These are phyloP conservation scores for Fusarium beomiforme DNA, from an alignment of 2,329 filamentous ascomycete genomes.

Conservation along the genomic window DNA sequence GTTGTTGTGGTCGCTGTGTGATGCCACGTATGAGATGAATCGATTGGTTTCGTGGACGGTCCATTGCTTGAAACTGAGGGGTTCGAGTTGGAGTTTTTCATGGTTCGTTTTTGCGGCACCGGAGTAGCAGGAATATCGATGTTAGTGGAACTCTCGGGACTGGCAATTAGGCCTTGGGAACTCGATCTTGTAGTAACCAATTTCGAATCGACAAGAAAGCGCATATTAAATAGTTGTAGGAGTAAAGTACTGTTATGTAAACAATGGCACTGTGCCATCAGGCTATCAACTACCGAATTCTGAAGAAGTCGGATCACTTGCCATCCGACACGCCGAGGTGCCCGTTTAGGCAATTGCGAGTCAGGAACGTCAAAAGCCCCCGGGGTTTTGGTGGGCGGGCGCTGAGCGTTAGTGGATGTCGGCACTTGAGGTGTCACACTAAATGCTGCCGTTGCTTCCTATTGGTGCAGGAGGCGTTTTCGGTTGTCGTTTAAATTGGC, in stretches of 20 bases:
- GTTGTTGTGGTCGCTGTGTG: constrained; percentile 59
- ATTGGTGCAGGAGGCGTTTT: not conserved
- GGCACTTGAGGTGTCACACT: not conserved
- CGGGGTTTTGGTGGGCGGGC: not conserved
- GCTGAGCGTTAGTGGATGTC: constrained; percentile 19
- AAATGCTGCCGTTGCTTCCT: not conserved
- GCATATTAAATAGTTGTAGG: not conserved
- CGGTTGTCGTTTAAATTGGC: not conserved
- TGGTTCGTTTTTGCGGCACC: constrained; percentile 27
- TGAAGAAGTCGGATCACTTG: constrained; percentile 4
- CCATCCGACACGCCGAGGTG: constrained; percentile 1
- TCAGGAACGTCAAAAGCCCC: constrained; percentile 9
- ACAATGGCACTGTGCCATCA: not conserved
- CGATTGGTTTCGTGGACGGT: constrained; percentile 18
- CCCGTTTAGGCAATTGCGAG: constrained; percentile 16
- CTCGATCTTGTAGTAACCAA: constrained; percentile 54
- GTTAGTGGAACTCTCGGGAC: constrained; percentile 25
- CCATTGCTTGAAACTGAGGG: constrained; percentile 6
- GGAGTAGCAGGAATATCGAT: constrained; percentile 26
- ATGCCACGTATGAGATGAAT: constrained; percentile 45
- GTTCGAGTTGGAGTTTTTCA: constrained; percentile 1
- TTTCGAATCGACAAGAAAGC: constrained; percentile 19
- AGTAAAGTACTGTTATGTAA: not conserved
- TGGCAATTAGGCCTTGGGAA: constrained; percentile 46
- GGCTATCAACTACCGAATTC: not conserved